These are phyloP conservation scores for Orbilia oligospora DNA, from an alignment of 2,329 filamentous ascomycete genomes.

Conservation along the genomic window DNA sequence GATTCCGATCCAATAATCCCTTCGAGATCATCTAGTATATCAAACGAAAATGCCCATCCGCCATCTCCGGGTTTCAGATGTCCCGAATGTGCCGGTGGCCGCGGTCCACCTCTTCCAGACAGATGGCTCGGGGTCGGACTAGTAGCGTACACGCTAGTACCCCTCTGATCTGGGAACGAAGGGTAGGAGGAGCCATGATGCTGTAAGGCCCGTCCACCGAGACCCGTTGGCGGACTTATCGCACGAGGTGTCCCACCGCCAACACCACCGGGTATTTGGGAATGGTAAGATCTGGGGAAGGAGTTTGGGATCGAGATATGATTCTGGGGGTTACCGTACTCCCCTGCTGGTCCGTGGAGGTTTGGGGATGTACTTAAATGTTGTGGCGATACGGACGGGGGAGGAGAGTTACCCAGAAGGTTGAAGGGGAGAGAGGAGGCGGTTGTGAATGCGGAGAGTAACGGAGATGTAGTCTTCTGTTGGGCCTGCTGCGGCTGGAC, in stretches of 20 bases:
- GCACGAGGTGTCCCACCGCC: slow-evolving; percentile 52
- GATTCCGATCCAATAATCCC: slow-evolving; percentile 57
- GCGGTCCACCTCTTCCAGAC: slow-evolving; percentile 54
- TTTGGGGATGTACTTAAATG: slow-evolving; percentile 52
- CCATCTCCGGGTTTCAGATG: slow-evolving; percentile 52
- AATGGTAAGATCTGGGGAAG: slow-evolving; percentile 50
- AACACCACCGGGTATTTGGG: background rate
- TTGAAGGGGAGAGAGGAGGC: slow-evolving; percentile 59
- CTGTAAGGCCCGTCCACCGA: slow-evolving; percentile 50
- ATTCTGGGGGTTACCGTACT: slow-evolving; percentile 51
- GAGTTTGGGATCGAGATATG: slow-evolving; percentile 59
- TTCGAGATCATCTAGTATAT: slow-evolving; percentile 58
- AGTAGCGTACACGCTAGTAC: slow-evolving; percentile 57
- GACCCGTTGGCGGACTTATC: slow-evolving; percentile 57
- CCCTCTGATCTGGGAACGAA: slow-evolving; percentile 55
- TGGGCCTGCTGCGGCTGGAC: slow-evolving; percentile 57
- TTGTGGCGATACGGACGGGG: slow-evolving; percentile 56
- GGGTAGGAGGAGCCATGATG: slow-evolving; percentile 55
- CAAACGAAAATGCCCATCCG: slow-evolving; percentile 59
- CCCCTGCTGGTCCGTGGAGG: slow-evolving; percentile 31
- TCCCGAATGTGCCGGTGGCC: slow-evolving; percentile 54
- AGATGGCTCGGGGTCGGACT: slow-evolving; percentile 59
- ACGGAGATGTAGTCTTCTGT: slow-evolving; percentile 58
- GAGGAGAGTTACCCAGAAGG: slow-evolving; percentile 56
- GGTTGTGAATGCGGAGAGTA: slow-evolving; percentile 53